Conservation (phyloP, 129 eudicot species). For the Erigeron canadensis region DNA sequence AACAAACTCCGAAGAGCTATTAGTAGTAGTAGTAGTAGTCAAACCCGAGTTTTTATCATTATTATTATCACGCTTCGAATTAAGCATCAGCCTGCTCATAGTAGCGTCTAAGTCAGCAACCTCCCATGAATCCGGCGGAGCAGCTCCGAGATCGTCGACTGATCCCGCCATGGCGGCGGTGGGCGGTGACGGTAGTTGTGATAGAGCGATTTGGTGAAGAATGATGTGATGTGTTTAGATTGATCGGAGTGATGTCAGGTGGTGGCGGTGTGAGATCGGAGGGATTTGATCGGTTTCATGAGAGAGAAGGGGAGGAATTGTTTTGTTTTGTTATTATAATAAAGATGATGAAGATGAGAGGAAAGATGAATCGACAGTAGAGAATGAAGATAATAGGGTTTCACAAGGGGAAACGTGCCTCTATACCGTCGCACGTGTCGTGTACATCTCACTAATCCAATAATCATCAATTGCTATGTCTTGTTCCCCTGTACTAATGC, state of each 20-base stretch:
- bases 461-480: too few species aligned
- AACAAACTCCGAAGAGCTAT: conserved; percentile 24
- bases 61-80: conserved; percentile 32
- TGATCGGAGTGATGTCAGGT: conserved; percentile 32
- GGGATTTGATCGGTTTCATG: conserved; percentile 37
- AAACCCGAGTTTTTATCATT: conserved; percentile 23
- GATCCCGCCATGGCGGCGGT: conserved; percentile 49
- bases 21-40: conserved; percentile 15
- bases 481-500: too few species aligned
- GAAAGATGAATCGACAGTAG: conserved; percentile 31
- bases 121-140: conserved; percentile 61
- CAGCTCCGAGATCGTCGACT: conserved; percentile 47
- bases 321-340: too few species aligned
- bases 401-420: conserved; percentile 24
- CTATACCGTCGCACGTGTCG: conserved; percentile 29
- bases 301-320: conserved; percentile 7
- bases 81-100: conserved; percentile 50
- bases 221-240: neutral
- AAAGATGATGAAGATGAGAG: neutral
- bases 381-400: conserved; percentile 12
- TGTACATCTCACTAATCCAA: neutral
- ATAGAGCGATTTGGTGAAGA: conserved; percentile 31
- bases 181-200: conserved; percentile 33
- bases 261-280: conserved; percentile 9
- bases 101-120: conserved; percentile 53